Evolutionary conservation across 352 stramenopile species (phyloP), one percentile per base, ranked within the genome.

Genomic region (Phytophthora sp.): DNA sequence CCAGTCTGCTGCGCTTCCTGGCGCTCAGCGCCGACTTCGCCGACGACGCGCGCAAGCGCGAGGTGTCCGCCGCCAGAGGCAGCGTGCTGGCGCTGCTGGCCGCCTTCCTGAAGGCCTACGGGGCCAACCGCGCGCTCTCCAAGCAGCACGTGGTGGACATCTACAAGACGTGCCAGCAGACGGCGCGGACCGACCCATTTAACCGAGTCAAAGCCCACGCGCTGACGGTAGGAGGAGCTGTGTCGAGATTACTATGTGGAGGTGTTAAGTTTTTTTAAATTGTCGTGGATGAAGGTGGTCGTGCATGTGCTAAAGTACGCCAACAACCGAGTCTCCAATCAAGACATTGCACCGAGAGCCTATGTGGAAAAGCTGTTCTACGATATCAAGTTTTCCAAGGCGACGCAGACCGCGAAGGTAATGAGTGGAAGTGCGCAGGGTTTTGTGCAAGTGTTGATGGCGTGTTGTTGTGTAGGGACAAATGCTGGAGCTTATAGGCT

Each of bases 301-400:
- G 74, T 89, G 27, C 77, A 73, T 50, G 67, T 79, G 50, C 74
- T 93, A 18, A 80, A 90, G 53, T 69, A 81, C 43, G 66, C 68
- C 1, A 34, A 54, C 4, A 52, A 57, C 12, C 56, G 62, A 11
- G 27, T 90, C 5, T 59, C 69, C 4, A 76, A 54, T n/a, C 68
- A 82, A 12, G 79, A 87, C 13, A 65, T 90, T 18, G 71, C 87
- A 27, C 80, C 84, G 3, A 50, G 63, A 28, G 49, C 50, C 28
- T 93, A 90, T 34, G 56, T 80, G 35, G 80, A 89, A 23, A 91
- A 91, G 50, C 64, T 93, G 9, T 89, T 91, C 31, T 74, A 87
- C 44, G 84, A 93, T 34, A 79, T 93, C 46, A 88, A 88, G 64
- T 93, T 88, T 39, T 77, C 76, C 4, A 91, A 90, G 35, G 72